These are phyloP conservation scores for Hanseniaspora pseudoguilliermondii DNA, from an alignment of 805 yeast species.

Conservation along the genomic window DNA sequence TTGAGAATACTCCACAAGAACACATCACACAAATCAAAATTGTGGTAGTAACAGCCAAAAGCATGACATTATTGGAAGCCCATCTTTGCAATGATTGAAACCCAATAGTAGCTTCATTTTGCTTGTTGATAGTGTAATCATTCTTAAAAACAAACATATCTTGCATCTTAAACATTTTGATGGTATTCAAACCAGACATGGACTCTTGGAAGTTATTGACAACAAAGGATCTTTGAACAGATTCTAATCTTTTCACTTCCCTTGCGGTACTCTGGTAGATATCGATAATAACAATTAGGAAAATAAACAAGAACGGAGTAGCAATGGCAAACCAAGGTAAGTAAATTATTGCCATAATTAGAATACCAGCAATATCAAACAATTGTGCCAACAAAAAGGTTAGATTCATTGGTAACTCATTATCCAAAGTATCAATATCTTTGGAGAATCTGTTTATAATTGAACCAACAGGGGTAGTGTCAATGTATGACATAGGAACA, in stretches of 20 bases:
- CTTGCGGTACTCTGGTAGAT: slow-evolving; percentile 60
- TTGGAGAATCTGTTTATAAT: slow-evolving; percentile 71
- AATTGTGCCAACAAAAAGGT: slow-evolving; percentile 45
- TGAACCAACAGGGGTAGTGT: slow-evolving; percentile 79
- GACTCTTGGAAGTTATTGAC: slow-evolving; percentile 63
- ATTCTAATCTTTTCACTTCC: slow-evolving; percentile 67
- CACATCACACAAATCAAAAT: slow-evolving; percentile 50
- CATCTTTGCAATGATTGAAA: slow-evolving; percentile 60
- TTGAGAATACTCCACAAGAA: slow-evolving; percentile 45
- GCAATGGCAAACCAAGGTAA: slow-evolving; percentile 68
- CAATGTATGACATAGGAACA: slow-evolving; percentile 74
- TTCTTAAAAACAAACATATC: slow-evolving; percentile 37
- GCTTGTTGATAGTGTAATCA: slow-evolving; percentile 38
- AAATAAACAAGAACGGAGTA: slow-evolving; percentile 38
- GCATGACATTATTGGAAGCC: slow-evolving; percentile 51
- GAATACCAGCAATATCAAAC: slow-evolving; percentile 40
- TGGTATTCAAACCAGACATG: slow-evolving; percentile 53
- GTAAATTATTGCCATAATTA: slow-evolving; percentile 54
- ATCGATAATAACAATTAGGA: slow-evolving; percentile 33
- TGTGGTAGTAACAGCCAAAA: slow-evolving; percentile 38
- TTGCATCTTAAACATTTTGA: slow-evolving; percentile 44
- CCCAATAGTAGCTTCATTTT: slow-evolving; percentile 55
- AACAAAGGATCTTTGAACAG: slow-evolving; percentile 55
- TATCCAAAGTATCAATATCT: slow-evolving; percentile 66
- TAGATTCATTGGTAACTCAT: slow-evolving; percentile 55